phyloP scores from a whole-genome alignment of 352 stramenopile species.

The Albugo candida region DNA sequence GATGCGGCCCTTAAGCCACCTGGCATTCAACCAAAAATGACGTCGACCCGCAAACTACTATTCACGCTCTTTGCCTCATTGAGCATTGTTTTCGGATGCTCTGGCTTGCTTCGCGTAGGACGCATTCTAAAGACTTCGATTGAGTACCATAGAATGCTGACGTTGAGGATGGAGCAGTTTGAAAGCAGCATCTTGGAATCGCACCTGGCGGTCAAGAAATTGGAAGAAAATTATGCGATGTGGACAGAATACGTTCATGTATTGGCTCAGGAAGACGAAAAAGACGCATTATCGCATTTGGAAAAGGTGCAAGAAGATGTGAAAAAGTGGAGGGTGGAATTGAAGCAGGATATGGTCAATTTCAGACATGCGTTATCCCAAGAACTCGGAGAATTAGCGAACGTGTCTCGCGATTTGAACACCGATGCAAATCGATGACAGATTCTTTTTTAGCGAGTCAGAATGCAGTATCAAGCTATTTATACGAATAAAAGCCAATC shows the following conservation, averaged over 20 bases:
- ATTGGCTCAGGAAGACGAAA: slow-evolving; percentile 47
- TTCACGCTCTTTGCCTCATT: no score
- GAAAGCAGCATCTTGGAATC: slow-evolving; percentile 46
- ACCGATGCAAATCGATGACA: background rate
- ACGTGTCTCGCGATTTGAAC: slow-evolving; percentile 12
- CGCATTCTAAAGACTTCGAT: slow-evolving; percentile 31
- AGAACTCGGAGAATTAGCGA: slow-evolving; percentile 26
- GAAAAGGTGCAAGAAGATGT: slow-evolving; percentile 47
- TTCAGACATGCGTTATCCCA: slow-evolving; percentile 34
- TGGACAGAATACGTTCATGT: slow-evolving; percentile 59
- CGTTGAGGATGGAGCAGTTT: slow-evolving; percentile 31
- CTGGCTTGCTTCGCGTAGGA: slow-evolving; percentile 24
- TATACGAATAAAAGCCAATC: background rate
- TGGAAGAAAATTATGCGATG: slow-evolving; percentile 44
- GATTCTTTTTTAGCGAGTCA: background rate
- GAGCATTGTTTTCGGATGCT: slow-evolving; percentile 23
- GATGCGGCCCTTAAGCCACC: no score
- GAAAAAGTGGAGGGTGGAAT: slow-evolving; percentile 48
- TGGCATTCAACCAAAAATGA: no score
- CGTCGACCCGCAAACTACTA: no score
- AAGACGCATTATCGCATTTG: slow-evolving; percentile 30
- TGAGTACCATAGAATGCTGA: slow-evolving; percentile 39
- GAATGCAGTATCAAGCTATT: no score
- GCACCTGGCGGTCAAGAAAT: slow-evolving; percentile 32
- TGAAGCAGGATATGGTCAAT: slow-evolving; percentile 42